A percentile compares a stretch with the other conserved stretches of the same genome.
phyloP scores from a whole-genome alignment of 495 filamentous ascomycete genomes.

The Patellaria atrata region DNA sequence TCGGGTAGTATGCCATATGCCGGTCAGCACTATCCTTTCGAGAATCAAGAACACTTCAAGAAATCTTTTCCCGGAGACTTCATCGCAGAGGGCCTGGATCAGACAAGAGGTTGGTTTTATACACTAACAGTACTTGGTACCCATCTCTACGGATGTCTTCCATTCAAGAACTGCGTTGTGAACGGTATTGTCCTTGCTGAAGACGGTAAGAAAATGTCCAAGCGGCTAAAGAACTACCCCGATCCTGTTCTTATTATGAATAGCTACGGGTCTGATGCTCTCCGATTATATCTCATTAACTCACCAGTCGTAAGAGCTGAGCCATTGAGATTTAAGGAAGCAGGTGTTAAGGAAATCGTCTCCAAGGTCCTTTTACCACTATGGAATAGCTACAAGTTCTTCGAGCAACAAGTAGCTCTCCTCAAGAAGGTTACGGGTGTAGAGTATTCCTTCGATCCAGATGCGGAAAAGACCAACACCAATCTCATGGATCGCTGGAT shows the following conservation, averaged over 20 bases:
- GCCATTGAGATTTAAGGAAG: slow-evolving; percentile 80
- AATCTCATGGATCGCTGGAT: slow-evolving; percentile 99
- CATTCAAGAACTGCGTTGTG: slow-evolving; percentile 94
- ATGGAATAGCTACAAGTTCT: slow-evolving; percentile 98
- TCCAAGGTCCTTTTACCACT: slow-evolving; percentile 84
- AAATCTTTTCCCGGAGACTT: slow-evolving; percentile 86
- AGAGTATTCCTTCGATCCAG: slow-evolving; percentile 68
- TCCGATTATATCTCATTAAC: slow-evolving; percentile 92
- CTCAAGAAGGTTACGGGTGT: slow-evolving; percentile 76
- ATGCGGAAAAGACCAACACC: slow-evolving; percentile 55
- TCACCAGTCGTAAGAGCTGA: slow-evolving; percentile 92
- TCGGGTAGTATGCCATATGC: slow-evolving; percentile 96
- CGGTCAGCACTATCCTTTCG: slow-evolving; percentile 86
- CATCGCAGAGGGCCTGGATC: slow-evolving; percentile 90
- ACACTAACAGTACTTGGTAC: slow-evolving; percentile 81
- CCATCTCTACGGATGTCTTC: slow-evolving; percentile 74
- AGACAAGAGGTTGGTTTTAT: slow-evolving; percentile 97
- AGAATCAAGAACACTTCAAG: slow-evolving; percentile 73
- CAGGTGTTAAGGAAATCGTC: slow-evolving; percentile 90
- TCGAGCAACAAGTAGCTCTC: slow-evolving; percentile 84
- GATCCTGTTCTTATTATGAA: slow-evolving; percentile 76
- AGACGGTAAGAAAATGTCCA: slow-evolving; percentile 99
- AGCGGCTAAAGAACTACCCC: slow-evolving; percentile 93
- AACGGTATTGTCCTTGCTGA: slow-evolving; percentile 93
- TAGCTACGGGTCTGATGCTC: slow-evolving; percentile 83